Percentiles rank a stretch among this genome's conserved stretches.
Conservation (phyloP, 768 basidiomycete genomes). For the Dioszegia crocea region DNA sequence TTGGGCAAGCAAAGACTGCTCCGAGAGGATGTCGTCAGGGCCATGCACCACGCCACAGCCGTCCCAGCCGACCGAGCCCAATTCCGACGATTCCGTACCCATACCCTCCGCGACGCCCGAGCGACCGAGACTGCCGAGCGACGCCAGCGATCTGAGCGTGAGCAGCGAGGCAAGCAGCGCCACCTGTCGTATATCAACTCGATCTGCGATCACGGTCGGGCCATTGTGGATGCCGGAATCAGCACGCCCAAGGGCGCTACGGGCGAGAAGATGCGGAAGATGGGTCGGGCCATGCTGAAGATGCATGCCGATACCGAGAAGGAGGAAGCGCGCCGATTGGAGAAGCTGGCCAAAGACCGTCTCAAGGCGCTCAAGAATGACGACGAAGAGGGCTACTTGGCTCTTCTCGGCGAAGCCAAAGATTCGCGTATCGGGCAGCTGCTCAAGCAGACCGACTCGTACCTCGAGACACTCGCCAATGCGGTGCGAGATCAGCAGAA, state of each 20-base stretch:
- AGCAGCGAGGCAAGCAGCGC: slow-evolving; percentile 90
- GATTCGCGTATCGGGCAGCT: slow-evolving; percentile 98
- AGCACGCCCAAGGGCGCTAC: slow-evolving; percentile 56
- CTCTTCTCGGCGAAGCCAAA: slow-evolving; percentile 97
- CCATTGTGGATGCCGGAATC: slow-evolving; percentile 63
- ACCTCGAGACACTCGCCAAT: slow-evolving; percentile 89
- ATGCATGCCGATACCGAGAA: slow-evolving; percentile 91
- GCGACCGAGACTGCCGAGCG: slow-evolving; percentile 84
- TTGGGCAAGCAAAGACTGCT: slow-evolving; percentile 87
- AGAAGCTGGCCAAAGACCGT: slow-evolving; percentile 94
- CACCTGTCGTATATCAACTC: slow-evolving; percentile 88
- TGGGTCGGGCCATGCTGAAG: slow-evolving; percentile 72
- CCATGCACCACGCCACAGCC: slow-evolving; percentile 78
- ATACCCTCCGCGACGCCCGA: slow-evolving; percentile 79
- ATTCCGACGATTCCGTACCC: slow-evolving; percentile 81
- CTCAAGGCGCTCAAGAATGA: slow-evolving; percentile 93
- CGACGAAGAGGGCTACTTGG: slow-evolving; percentile 99
- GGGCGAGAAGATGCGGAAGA: slow-evolving; percentile 58
- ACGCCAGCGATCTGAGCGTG: slow-evolving; percentile 84
- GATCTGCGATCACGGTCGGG: slow-evolving; percentile 77
- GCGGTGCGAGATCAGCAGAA: slow-evolving; percentile 90
- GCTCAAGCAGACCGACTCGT: slow-evolving; percentile 85
- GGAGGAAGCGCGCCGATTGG: slow-evolving; percentile 96
- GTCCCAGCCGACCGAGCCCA: slow-evolving; percentile 86
- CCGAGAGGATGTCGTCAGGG: slow-evolving; percentile 78